Evolutionary conservation across 1,139 yeast genomes (phyloP), one percentile per base, ranked within the genome.

Genomic region (Suhomyces kunorum): DNA sequence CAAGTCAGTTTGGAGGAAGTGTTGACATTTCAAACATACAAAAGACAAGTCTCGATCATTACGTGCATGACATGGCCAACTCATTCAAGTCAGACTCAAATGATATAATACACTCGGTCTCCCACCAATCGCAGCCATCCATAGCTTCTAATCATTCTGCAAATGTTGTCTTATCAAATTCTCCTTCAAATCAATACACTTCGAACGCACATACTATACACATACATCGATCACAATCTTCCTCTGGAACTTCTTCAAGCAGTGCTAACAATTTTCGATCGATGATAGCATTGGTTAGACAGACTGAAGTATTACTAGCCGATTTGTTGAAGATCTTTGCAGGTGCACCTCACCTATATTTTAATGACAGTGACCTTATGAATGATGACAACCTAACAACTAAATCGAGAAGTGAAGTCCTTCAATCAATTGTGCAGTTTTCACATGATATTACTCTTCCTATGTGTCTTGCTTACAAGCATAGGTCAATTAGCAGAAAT

Each of bases 291-390:
- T 28, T 45, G 17, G 40, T 43, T 2, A 20, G 18, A n/a, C 36
- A 40, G 11, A 38, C 45, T 3, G 49, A 45, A 32, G 47, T 39
- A 15, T 52, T 68, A 29, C 51, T 71, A 23, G 47, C 72, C 1
- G 71, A 67, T 39, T 49, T 68, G n/a, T 66, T 70, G 44, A 42
- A 52, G n/a, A 56, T 70, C 5, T 71, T 70, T 47, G 51, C 53
- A 8, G 56, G 63, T 0, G 61, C 61, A 1, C 74, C 76, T 1
- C 63, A 64, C 16, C 49, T 63, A 16, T 71, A 66, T 49, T 69
- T 65, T 44, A 64, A 64, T 43, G 71, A 66, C 36, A 20, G 38
- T 12, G 42, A 46, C 4, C 46, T 63, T 24, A 61, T 64, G 64
- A 46, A 54, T 31, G 58, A 51, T 9, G 32, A 40, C 3, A 51